Evolutionary conservation across 768 basidiomycete genomes (phyloP), one percentile per base, ranked within the genome.

Genomic region (Sistotremastrum niveocremeum): DNA sequence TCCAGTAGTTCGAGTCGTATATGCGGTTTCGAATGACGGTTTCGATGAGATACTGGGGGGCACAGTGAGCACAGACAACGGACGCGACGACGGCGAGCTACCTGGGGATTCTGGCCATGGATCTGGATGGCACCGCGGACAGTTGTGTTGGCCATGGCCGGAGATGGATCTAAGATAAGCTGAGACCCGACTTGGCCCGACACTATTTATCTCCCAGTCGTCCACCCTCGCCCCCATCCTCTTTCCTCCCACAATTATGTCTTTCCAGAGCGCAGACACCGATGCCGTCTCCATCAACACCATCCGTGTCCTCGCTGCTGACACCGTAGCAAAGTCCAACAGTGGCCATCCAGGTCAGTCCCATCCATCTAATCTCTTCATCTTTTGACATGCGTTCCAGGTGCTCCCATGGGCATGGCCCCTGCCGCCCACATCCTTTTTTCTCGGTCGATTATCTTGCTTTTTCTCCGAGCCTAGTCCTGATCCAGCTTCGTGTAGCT

Each of bases 61-160:
- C 11, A 47, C 10, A 38, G 48, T 37, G 28, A 49, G 42, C 37
- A 20, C 39, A 30, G 12, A 46, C 33, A 37, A 43, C 20, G 36
- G 12, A 32, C 0, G 6, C 7, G 39, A 34, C 31, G 30, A 20
- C 6, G 31, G n/a, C 34, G 12, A 46, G 57, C 44, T 58, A 91
- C 93, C 74, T 98, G 93, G 7, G 93, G 93, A 65, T 97, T 98
- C 56, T 90, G 85, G 43, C 94, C 94, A 58, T 98, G 94, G 55
- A 98, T 84, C n/a, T 88, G 77, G 39, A 70, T 68, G 20, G 91
- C 89, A 29, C 90, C 90, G 44, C 73, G 70, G 49, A 90, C 71
- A n/a, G 91, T 93, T 32, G 88, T 89, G 61, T 91, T 94, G 39
- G 90, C 88, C 90, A 95, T 94, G 55, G 51, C 52, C 52, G 36